These are phyloP conservation scores for Fragaria ananassa DNA, from an alignment of 306 rosid species.

Conservation along the genomic window DNA sequence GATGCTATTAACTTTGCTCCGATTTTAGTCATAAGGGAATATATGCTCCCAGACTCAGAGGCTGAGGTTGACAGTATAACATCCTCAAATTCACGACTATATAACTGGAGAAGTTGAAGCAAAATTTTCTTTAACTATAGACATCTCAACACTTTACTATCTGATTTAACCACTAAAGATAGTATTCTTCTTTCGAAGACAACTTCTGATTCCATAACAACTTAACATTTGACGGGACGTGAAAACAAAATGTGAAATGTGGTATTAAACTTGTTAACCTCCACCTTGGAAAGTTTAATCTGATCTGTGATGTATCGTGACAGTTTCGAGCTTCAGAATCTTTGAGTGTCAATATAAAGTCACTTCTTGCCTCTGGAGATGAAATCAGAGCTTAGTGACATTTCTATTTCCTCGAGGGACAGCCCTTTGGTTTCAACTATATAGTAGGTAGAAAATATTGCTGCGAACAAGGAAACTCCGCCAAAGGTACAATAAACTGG, in stretches of 20 bases:
- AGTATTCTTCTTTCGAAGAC: not conserved
- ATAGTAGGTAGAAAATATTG: conserved; percentile 61
- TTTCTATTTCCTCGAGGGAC: conserved; percentile 86
- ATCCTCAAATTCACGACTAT: not conserved
- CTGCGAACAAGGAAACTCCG: conserved; percentile 65
- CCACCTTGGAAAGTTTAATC: not conserved
- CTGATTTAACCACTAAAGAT: not conserved
- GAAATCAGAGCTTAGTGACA: conserved; percentile 45
- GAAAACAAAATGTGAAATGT: not conserved
- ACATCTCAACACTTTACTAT: not conserved
- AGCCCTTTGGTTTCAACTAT: conserved; percentile 78
- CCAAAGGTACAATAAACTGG: conserved; percentile 79
- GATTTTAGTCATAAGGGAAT: not conserved
- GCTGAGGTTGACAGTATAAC: not conserved
- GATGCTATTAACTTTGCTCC: not conserved
- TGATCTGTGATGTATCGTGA: not conserved
- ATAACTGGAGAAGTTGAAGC: not conserved
- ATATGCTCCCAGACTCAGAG: not conserved
- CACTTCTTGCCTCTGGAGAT: conserved; percentile 33
- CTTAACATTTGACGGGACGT: not conserved
- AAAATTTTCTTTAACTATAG: not conserved
- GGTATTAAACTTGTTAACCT: not conserved
- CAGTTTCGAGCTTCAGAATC: not conserved
- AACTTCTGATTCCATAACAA: not conserved
- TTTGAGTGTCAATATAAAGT: not conserved